Evolutionary conservation across 1,139 yeast species (phyloP).

Genomic region (Diutina mesorugosa): DNA sequence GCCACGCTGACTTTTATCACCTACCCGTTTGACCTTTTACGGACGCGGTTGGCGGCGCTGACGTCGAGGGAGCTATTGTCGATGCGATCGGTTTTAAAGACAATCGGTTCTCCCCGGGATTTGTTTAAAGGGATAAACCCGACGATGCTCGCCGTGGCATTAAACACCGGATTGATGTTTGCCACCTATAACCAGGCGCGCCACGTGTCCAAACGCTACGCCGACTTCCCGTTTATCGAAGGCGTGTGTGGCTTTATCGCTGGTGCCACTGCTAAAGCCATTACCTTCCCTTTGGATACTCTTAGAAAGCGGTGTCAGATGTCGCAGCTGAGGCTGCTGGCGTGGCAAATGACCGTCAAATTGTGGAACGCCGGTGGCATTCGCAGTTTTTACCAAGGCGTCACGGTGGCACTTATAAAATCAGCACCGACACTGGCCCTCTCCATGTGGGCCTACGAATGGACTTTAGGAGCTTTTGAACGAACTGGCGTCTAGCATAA

Average conservation of each 20-base stretch:
- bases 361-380: constrained; percentile 6
- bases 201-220: constrained; percentile 9
- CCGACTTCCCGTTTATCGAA: constrained; percentile 34
- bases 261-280: constrained; percentile 59
- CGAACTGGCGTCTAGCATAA: neutral
- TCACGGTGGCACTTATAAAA: constrained; percentile 53
- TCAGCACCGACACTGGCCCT: constrained; percentile 78
- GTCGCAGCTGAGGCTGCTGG: constrained; percentile 17
- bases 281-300: constrained; percentile 80
- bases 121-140: constrained; percentile 54
- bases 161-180: constrained; percentile 59
- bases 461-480: neutral
- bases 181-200: constrained; percentile 42
- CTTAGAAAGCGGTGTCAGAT: constrained; percentile 71
- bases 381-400: constrained; percentile 61
- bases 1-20: constrained; percentile 56
- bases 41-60: constrained; percentile 73
- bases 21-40: constrained; percentile 77
- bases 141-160: constrained; percentile 49
- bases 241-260: constrained; percentile 66
- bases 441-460: constrained; percentile 64
- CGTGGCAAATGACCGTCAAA: constrained; percentile 21
- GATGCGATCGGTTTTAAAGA: neutral
- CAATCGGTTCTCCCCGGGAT: constrained; percentile 39
- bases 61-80: constrained; percentile 35